These are phyloP conservation scores for Cutaneotrichosporon cutaneum DNA, from an alignment of 1,284 basidiomycete genomes.

Conservation along the genomic window DNA sequence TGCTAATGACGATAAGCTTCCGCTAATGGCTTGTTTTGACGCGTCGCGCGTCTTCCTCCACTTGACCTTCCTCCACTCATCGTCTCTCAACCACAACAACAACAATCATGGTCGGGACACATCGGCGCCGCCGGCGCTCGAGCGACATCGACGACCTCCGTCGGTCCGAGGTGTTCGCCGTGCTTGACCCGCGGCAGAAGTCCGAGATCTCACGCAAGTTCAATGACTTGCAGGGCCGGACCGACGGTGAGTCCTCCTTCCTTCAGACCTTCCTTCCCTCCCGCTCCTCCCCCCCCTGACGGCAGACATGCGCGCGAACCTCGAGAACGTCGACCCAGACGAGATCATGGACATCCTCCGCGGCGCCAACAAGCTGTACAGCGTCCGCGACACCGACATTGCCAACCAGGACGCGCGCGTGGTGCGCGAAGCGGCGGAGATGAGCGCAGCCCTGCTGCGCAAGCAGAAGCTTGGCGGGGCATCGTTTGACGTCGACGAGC, in stretches of 20 bases:
- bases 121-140: background rate
- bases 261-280: too few species aligned
- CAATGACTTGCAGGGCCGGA: slow-evolving; percentile 32
- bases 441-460: slow-evolving; percentile 39
- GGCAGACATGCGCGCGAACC: slow-evolving; percentile 37
- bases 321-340: slow-evolving; percentile 31
- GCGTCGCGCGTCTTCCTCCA: background rate
- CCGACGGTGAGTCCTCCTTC: slow-evolving; percentile 32
- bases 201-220: slow-evolving; percentile 27
- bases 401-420: slow-evolving; percentile 43
- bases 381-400: slow-evolving; percentile 37
- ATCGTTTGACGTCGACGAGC: slow-evolving; percentile 55
- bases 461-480: slow-evolving; percentile 50
- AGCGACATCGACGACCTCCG: slow-evolving; percentile 1
- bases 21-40: slow-evolving; percentile 4
- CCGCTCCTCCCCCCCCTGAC: too few species aligned
- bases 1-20: background rate
- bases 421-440: slow-evolving; percentile 34
- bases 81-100: background rate
- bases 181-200: slow-evolving; percentile 31
- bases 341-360: slow-evolving; percentile 27
- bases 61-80: background rate
- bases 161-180: slow-evolving; percentile 32
- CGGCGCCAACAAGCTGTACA: slow-evolving; percentile 23
- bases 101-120: background rate